Conservation (phyloP, 495 filamentous ascomycete species). For the Hyaloscypha finlandica region DNA sequence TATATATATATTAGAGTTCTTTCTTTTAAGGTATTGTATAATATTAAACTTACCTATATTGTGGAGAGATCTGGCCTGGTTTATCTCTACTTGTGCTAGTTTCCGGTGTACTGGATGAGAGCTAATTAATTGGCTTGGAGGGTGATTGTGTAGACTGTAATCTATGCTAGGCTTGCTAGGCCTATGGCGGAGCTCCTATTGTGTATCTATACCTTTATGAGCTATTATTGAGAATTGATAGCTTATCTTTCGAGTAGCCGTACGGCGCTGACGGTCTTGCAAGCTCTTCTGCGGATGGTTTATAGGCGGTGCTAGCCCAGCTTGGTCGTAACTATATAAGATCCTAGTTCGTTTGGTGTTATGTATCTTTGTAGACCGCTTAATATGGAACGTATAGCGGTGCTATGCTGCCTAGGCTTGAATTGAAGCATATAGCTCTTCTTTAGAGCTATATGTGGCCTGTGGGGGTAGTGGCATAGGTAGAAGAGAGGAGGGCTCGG, state of each 20-base stretch:
- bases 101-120: not conserved
- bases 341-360: not conserved
- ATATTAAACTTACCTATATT: too few species aligned
- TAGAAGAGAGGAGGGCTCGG: not conserved
- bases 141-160: not conserved
- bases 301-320: not conserved
- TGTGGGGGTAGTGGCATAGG: conserved; percentile 1
- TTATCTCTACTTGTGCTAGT: not conserved
- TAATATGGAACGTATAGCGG: not conserved
- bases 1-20: conserved; percentile 3
- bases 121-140: not conserved
- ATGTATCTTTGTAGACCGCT: not conserved
- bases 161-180: not conserved
- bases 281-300: conserved; percentile 1
- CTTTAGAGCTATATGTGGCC: not conserved
- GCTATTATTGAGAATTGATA: not conserved
- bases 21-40: not conserved
- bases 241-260: not conserved
- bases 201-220: not conserved
- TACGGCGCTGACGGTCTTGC: not conserved
- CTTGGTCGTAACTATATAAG: not conserved
- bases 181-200: conserved; percentile 4
- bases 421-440: not conserved
- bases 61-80: conserved; percentile 1
- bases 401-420: conserved; percentile 2